These are phyloP conservation scores for Leptographium lundbergii DNA, from an alignment of 2,329 filamentous ascomycete genomes.

Conservation along the genomic window DNA sequence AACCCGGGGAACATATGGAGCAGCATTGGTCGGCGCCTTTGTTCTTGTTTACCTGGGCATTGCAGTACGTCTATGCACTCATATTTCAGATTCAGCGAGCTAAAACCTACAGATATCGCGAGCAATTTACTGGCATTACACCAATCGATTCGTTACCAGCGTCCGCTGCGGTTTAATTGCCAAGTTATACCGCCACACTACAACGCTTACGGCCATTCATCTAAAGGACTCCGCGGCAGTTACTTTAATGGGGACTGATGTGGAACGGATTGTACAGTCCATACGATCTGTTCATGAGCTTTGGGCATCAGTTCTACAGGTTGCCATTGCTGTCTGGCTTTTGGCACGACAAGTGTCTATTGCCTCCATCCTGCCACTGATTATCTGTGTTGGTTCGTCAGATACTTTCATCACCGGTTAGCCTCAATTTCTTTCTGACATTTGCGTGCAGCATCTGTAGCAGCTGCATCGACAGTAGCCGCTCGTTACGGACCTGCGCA, in stretches of 20 bases:
- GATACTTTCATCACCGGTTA: not conserved
- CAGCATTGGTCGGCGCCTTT: slow-evolving; percentile 23
- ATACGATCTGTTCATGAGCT: slow-evolving; percentile 15
- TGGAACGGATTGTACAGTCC: slow-evolving; percentile 15
- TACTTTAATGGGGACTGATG: slow-evolving; percentile 20
- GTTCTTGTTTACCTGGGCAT: slow-evolving; percentile 27
- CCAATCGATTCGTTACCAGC: not conserved
- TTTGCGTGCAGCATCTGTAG: not conserved
- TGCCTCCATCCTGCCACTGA: not conserved
- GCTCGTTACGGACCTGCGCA: not conserved
- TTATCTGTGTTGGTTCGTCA: not conserved
- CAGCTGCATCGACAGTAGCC: not conserved
- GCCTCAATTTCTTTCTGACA: not conserved
- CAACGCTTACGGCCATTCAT: not conserved
- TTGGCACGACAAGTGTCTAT: slow-evolving; percentile 2
- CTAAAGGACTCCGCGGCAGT: slow-evolving; percentile 11
- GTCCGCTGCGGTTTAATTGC: not conserved
- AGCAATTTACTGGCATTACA: not conserved
- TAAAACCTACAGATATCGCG: not conserved
- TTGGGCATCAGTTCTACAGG: slow-evolving; percentile 8
- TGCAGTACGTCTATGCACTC: slow-evolving; percentile 14
- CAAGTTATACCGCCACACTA: not conserved
- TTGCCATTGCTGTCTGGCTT: slow-evolving; percentile 7
- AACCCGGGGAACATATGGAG: slow-evolving; percentile 20
- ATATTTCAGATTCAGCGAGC: not conserved